phyloP scores from a whole-genome alignment of 805 yeast species.

The Teunomyces tritomae region DNA sequence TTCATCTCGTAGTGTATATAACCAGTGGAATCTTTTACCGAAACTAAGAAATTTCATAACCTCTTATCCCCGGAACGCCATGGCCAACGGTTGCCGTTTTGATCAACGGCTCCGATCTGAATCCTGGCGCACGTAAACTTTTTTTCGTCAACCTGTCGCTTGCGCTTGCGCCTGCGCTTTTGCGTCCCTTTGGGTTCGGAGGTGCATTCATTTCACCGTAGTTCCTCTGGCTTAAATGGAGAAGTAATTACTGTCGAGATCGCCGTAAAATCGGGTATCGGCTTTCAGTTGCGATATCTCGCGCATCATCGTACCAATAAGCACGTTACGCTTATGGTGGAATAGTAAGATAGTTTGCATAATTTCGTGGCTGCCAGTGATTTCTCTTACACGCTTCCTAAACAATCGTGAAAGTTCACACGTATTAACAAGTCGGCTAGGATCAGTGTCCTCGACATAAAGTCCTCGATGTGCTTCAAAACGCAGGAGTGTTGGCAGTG shows the following conservation, averaged over 20 bases:
- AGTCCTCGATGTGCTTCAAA: not conserved
- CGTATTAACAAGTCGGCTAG: not conserved
- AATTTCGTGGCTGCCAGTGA: not conserved
- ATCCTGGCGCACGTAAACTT: not conserved
- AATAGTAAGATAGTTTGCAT: not conserved
- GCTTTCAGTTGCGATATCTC: not conserved
- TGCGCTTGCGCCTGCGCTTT: not conserved
- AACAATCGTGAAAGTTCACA: not conserved
- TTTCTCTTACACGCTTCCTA: not conserved
- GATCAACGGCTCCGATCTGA: not conserved
- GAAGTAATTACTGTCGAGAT: not conserved
- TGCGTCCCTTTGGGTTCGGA: not conserved
- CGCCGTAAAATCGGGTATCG: not conserved
- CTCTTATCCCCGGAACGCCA: not conserved
- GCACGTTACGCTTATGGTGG: not conserved
- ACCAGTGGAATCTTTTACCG: no score
- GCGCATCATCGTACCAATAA: not conserved
- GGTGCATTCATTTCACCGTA: no score
- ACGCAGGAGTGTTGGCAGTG: not conserved
- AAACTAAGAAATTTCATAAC: not conserved
- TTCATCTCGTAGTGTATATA: no score
- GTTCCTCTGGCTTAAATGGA: not conserved
- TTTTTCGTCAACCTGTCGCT: not conserved
- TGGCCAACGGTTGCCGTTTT: not conserved
- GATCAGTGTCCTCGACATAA: not conserved